Conservation (phyloP, 2,329 filamentous ascomycete genomes). For the Exophiala calicioides region DNA sequence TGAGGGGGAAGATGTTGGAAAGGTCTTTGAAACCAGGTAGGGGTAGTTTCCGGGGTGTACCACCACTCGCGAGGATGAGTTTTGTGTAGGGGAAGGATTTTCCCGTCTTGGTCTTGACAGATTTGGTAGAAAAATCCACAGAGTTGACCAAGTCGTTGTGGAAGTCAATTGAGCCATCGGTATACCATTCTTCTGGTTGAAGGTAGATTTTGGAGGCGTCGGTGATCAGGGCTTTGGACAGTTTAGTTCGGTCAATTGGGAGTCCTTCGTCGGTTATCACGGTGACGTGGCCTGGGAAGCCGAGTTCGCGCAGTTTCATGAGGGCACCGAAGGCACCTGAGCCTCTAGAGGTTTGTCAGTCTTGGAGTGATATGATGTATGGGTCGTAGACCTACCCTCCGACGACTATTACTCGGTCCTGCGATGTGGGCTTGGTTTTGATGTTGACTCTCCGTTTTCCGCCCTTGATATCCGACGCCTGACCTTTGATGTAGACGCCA, state of each 20-base stretch:
- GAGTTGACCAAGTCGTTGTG: slow-evolving; percentile 64
- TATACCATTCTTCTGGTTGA: slow-evolving; percentile 77
- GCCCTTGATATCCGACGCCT: slow-evolving; percentile 74
- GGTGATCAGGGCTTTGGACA: slow-evolving; percentile 88
- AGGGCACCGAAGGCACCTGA: slow-evolving; percentile 79
- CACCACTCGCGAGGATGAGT: slow-evolving; percentile 86
- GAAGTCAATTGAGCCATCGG: slow-evolving; percentile 58
- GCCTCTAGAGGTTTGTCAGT: slow-evolving; percentile 54
- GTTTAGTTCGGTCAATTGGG: slow-evolving; percentile 90
- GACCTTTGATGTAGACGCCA: slow-evolving; percentile 79
- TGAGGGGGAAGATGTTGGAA: slow-evolving; percentile 81
- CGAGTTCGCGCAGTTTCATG: slow-evolving; percentile 78
- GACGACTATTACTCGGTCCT: slow-evolving; percentile 76
- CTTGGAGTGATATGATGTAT: slow-evolving; percentile 4
- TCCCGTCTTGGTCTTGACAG: slow-evolving; percentile 72
- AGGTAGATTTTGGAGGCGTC: slow-evolving; percentile 77
- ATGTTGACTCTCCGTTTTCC: slow-evolving; percentile 73
- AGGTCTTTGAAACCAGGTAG: slow-evolving; percentile 83
- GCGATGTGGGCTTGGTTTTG: slow-evolving; percentile 62
- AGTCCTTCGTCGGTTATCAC: slow-evolving; percentile 81
- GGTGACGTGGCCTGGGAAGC: slow-evolving; percentile 77
- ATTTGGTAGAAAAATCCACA: slow-evolving; percentile 74
- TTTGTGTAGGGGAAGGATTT: slow-evolving; percentile 78
- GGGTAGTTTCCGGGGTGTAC: slow-evolving; percentile 72
- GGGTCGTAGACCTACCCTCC: slow-evolving; percentile 58